A percentile compares a stretch with the other conserved stretches of the same genome.
Evolutionary conservation across 2,329 filamentous ascomycete genomes (phyloP).

Genomic region (Penicillium expansum): DNA sequence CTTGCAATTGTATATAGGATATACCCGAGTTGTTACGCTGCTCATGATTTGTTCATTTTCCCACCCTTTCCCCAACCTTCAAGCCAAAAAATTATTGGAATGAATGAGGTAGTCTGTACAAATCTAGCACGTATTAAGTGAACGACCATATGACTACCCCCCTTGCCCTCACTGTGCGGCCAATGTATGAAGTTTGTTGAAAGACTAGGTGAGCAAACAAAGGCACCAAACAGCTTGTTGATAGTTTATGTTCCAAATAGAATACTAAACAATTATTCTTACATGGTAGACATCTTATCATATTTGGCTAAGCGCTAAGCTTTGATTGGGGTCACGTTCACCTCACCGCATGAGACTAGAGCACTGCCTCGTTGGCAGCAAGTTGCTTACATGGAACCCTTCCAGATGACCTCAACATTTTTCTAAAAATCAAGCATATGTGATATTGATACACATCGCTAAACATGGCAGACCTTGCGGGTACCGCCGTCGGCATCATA

Average conservation of each 20-base stretch:
- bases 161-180: not conserved
- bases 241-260: not conserved
- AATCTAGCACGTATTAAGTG: not conserved
- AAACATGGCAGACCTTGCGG: conserved; percentile 1
- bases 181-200: not conserved
- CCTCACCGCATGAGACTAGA: not conserved
- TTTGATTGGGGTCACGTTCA: not conserved
- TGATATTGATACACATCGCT: too few species aligned
- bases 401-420: not conserved
- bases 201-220: not conserved
- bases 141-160: not conserved
- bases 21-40: conserved; percentile 5
- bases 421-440: too few species aligned
- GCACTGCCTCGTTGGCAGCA: not conserved
- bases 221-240: not conserved
- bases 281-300: not conserved
- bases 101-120: not conserved
- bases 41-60: not conserved
- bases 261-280: not conserved
- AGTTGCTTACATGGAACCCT: not conserved
- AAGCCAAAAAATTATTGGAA: not conserved
- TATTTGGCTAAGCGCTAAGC: not conserved
- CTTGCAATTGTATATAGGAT: conserved; percentile 7
- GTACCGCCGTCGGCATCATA: conserved; percentile 13
- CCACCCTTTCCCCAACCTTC: not conserved